Evolutionary conservation across 306 rosid genomes (phyloP).

Genomic region (Cicer chorassanicum): DNA sequence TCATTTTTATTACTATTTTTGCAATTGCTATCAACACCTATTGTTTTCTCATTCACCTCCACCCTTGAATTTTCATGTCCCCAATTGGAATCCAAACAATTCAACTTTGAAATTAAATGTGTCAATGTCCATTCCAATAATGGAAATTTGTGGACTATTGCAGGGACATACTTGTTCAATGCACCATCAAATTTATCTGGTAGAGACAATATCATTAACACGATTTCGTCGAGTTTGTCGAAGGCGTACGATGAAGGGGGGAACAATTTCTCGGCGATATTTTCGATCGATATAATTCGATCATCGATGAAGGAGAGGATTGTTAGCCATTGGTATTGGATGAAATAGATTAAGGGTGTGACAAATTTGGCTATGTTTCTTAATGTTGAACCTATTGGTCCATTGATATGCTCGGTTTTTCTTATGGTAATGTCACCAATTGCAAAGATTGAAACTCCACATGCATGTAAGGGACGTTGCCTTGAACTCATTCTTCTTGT

Average conservation of each 20-base stretch:
- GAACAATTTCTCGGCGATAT: slow-evolving; percentile 52
- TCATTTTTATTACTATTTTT: not conserved
- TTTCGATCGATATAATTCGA: slow-evolving; percentile 51
- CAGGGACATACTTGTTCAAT: slow-evolving; percentile 44
- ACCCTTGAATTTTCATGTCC: slow-evolving; percentile 47
- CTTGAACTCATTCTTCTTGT: slow-evolving; percentile 50
- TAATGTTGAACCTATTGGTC: slow-evolving; percentile 57
- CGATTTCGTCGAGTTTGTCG: slow-evolving; percentile 61
- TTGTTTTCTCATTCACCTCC: slow-evolving; percentile 55
- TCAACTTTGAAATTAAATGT: slow-evolving; percentile 51
- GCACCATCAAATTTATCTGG: slow-evolving; percentile 62
- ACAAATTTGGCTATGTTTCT: slow-evolving; percentile 47
- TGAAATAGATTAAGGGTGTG: slow-evolving; percentile 50
- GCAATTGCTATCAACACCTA: slow-evolving; percentile 52
- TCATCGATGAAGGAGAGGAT: slow-evolving; percentile 64
- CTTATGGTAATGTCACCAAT: slow-evolving; percentile 47
- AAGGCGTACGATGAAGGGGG: slow-evolving; percentile 60
- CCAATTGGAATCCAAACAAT: slow-evolving; percentile 50
- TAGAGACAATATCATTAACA: slow-evolving; percentile 39
- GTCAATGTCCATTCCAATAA: slow-evolving; percentile 54
- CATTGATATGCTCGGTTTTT: slow-evolving; percentile 57
- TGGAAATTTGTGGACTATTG: slow-evolving; percentile 44
- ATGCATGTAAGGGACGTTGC: slow-evolving; percentile 66
- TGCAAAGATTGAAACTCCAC: slow-evolving; percentile 59
- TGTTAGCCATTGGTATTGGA: slow-evolving; percentile 54